Conservation (phyloP, 495 filamentous ascomycete species). For the Paragyromitra xinjiangensis region DNA sequence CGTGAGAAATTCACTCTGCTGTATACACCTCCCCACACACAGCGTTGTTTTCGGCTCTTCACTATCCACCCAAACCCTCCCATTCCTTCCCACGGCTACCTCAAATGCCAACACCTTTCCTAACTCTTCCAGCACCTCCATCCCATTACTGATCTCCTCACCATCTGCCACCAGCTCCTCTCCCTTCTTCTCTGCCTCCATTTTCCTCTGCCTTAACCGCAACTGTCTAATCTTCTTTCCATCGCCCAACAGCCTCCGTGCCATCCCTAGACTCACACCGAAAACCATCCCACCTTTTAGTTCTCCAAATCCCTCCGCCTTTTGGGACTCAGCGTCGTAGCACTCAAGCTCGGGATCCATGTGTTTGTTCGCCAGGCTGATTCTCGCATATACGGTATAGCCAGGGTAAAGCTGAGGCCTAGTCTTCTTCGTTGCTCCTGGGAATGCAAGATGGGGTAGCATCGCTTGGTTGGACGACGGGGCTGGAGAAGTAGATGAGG, state of each 20-base stretch:
- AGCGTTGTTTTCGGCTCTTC: slow-evolving; percentile 73
- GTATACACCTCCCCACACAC: slow-evolving; percentile 80
- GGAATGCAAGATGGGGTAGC: slow-evolving; percentile 88
- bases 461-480: slow-evolving; percentile 76
- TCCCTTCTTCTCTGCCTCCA: slow-evolving; percentile 69
- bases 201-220: slow-evolving; percentile 64
- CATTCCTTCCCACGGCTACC: slow-evolving; percentile 93
- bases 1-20: slow-evolving; percentile 72
- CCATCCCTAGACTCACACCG: slow-evolving; percentile 79
- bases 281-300: slow-evolving; percentile 89
- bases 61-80: slow-evolving; percentile 87
- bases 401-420: slow-evolving; percentile 77
- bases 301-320: slow-evolving; percentile 86
- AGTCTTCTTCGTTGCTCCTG: slow-evolving; percentile 89
- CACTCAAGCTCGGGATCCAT: slow-evolving; percentile 92
- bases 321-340: slow-evolving; percentile 83
- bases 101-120: slow-evolving; percentile 83
- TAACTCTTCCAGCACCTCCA: slow-evolving; percentile 84
- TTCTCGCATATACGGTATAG: slow-evolving; percentile 84
- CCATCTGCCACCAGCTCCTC: slow-evolving; percentile 70
- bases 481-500: slow-evolving; percentile 63
- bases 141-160: slow-evolving; percentile 69
- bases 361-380: slow-evolving; percentile 76
- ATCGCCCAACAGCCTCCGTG: slow-evolving; percentile 71
- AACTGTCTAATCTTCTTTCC: slow-evolving; percentile 59